Evolutionary conservation across 352 stramenopile species (phyloP), one percentile per base, ranked within the genome.

Genomic region (Phytopythium montanum): DNA sequence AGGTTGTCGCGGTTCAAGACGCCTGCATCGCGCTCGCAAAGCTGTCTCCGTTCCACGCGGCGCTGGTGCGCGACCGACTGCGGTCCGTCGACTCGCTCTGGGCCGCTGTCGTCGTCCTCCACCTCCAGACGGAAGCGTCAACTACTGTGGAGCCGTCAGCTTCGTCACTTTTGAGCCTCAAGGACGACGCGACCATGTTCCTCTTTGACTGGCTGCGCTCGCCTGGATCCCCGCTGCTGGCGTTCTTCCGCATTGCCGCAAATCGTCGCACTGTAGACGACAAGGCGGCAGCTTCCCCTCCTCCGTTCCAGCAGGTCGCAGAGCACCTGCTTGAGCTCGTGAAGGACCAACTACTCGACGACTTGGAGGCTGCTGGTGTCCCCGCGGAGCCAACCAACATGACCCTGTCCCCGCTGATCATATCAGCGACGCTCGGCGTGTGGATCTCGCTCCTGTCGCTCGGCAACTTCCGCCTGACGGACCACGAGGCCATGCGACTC

Each of bases 361-460:
- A 60, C 29, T 29, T 60, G 19, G 54, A 60, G 26, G 10, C 19
- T 23, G 41, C 44, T 3, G n/a, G 41, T 7, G 39, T 34, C n/a
- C n/a, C 34, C 6, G 10, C 18, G 4, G 41, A 53, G 26, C 14
- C 49, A 6, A 44, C 19, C 8, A 29, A 3, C 21, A 5, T 10
- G 19, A 2, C 6, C 12, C 61, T 62, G 41, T 56, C 61, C 19
- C 61, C 55, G 1, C 75, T 72, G 26, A 53, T 75, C n/a, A 45
- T 81, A 25, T 70, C 67, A 8, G 57, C 54, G 18, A 65, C 72
- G 16, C 54, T 87, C 2, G 68, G 74, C n/a, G 73, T 83, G 16
- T 73, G 75, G 31, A 67, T 87, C 5, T 73, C 73, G 6, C 58
- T 85, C 19, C 69, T 87, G 25, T 72, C 82, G 36, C 59, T 81